These are phyloP conservation scores for Chlorella sp. DNA, from an alignment of 139 green algal genomes.

Conservation along the genomic window DNA sequence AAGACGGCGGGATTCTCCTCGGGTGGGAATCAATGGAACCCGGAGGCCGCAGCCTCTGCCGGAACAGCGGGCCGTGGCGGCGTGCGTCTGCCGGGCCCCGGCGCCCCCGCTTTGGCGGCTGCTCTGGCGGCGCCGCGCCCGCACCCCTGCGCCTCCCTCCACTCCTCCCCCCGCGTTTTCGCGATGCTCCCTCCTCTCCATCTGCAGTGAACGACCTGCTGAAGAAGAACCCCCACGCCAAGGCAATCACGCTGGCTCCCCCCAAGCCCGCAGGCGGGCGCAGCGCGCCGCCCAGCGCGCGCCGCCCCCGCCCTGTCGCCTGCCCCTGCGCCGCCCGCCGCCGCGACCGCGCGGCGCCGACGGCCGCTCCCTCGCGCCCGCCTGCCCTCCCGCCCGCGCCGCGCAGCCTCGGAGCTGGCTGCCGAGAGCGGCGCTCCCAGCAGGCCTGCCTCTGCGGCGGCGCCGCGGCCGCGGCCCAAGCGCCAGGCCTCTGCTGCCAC, in stretches of 20 bases:
- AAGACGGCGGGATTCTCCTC: slow-evolving; percentile 50
- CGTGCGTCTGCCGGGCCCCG: too few relatives aligned
- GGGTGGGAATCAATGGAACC: not conserved
- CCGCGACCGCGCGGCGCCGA: not conserved
- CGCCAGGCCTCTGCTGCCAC: not conserved
- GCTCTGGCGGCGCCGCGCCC: too few relatives aligned
- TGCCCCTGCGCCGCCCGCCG: not conserved
- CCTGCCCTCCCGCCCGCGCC: not conserved
- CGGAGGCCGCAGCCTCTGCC: too few relatives aligned
- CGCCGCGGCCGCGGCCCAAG: not conserved
- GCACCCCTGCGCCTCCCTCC: too few relatives aligned
- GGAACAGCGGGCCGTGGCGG: too few relatives aligned
- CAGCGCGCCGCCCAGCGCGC: too few relatives aligned
- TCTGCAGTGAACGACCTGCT: slow-evolving; percentile 49
- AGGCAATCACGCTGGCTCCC: slow-evolving; percentile 7
- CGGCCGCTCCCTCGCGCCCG: not conserved
- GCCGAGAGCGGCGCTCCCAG: not conserved
- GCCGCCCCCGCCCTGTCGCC: not conserved
- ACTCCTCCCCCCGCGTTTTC: too few relatives aligned
- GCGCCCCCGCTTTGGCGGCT: too few relatives aligned
- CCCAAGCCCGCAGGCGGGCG: not conserved
- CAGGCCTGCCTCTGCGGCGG: not conserved
- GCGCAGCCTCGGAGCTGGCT: not conserved
- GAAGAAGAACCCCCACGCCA: slow-evolving; percentile 50
- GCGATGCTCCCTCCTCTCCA: not conserved